These are phyloP conservation scores for Gossypium aridum DNA, from an alignment of 441 rosid species.

Conservation along the genomic window DNA sequence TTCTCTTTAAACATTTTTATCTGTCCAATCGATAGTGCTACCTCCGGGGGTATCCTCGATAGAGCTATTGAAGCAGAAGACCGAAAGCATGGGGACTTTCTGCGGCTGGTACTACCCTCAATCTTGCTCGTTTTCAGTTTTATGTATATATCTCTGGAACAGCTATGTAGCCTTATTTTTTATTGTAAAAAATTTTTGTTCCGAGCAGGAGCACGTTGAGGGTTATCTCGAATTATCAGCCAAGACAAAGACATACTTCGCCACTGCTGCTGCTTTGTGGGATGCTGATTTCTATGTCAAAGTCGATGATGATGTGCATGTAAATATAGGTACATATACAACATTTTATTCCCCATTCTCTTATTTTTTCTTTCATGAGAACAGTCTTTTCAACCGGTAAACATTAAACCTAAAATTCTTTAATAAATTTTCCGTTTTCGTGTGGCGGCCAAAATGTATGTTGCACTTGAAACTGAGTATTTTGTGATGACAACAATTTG, in stretches of 20 bases:
- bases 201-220: conserved; percentile 75
- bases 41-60: conserved; percentile 89
- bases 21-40: conserved; percentile 38
- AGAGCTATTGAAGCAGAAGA: conserved; percentile 92
- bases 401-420: background rate
- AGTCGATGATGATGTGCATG: conserved; percentile 92
- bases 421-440: background rate
- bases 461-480: background rate
- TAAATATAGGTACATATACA: conserved; percentile 60
- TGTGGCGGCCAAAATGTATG: background rate
- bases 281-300: conserved; percentile 90
- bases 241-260: conserved; percentile 71
- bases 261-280: conserved; percentile 76
- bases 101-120: conserved; percentile 62
- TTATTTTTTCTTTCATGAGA: background rate
- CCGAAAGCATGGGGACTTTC: conserved; percentile 74
- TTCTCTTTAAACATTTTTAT: background rate
- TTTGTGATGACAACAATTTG: background rate
- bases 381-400: background rate
- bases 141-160: background rate
- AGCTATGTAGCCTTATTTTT: background rate
- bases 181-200: conserved; percentile 8
- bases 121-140: background rate
- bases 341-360: background rate
- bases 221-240: conserved; percentile 93